These are phyloP conservation scores for Echites panduratus DNA, from an alignment of 257 asterid species.

Conservation along the genomic window DNA sequence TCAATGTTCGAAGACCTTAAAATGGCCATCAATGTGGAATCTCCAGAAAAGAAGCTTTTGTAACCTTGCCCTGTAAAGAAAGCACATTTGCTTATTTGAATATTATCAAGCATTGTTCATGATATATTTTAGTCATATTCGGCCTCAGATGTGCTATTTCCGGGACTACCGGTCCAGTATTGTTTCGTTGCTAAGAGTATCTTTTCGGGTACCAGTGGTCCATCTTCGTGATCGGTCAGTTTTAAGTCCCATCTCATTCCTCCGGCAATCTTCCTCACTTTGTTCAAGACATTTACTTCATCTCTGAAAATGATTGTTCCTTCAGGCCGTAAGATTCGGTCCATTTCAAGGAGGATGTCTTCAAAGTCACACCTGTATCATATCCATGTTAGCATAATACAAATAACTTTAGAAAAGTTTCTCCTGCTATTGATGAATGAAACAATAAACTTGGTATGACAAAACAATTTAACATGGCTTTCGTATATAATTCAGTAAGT, in stretches of 20 bases:
- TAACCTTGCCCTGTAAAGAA: neutral
- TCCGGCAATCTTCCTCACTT: conserved; percentile 55
- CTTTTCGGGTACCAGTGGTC: conserved; percentile 87
- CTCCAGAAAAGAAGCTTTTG: neutral
- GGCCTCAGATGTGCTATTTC: conserved; percentile 28
- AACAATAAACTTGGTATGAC: neutral
- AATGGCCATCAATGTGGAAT: too few relatives aligned
- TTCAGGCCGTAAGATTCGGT: conserved; percentile 80
- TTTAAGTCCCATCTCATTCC: conserved; percentile 85
- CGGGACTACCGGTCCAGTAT: conserved; percentile 52
- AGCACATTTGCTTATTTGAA: conserved; percentile 3
- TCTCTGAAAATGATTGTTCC: conserved; percentile 67
- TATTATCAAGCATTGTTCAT: neutral
- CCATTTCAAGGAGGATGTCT: conserved; percentile 88
- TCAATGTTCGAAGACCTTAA: neutral
- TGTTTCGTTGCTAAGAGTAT: conserved; percentile 63
- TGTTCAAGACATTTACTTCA: conserved; percentile 65
- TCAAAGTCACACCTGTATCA: conserved; percentile 67
- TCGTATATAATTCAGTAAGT: neutral
- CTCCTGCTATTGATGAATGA: neutral
- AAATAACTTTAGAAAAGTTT: neutral
- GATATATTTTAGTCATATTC: conserved; percentile 38
- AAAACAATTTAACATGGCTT: neutral
- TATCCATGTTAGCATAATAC: neutral
- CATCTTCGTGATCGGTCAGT: conserved; percentile 83